phyloP scores from a whole-genome alignment of 2,329 filamentous ascomycete species.

The Cryphonectria parasitica region DNA sequence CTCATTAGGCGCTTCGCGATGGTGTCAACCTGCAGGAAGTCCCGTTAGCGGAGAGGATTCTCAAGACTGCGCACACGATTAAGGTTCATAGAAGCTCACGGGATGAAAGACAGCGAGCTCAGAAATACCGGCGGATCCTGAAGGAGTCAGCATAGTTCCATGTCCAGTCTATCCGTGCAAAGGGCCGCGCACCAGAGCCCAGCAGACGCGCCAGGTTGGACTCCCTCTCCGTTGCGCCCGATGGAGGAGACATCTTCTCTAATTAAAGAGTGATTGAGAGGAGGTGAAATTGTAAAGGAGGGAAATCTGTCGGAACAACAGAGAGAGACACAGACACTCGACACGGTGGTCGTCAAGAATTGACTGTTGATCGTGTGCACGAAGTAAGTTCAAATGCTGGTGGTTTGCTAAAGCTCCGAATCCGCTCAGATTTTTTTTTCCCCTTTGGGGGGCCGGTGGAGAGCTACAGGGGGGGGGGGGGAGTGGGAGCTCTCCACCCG shows the following conservation, averaged over 20 bases:
- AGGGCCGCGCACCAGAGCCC: slow-evolving; percentile 72
- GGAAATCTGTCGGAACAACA: slow-evolving; percentile 8
- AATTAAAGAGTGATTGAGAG: slow-evolving; percentile 3
- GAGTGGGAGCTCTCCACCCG: neutral
- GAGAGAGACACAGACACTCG: slow-evolving; percentile 7
- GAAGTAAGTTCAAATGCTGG: slow-evolving; percentile 12
- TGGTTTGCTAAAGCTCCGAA: slow-evolving; percentile 15
- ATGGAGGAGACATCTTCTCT: slow-evolving; percentile 62
- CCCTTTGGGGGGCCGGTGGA: slow-evolving; percentile 13
- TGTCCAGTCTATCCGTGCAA: slow-evolving; percentile 12
- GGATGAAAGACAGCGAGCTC: slow-evolving; percentile 93
- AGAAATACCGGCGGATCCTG: slow-evolving; percentile 90
- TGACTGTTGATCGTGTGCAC: slow-evolving; percentile 18
- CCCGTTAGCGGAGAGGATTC: slow-evolving; percentile 29
- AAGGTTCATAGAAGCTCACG: slow-evolving; percentile 51
- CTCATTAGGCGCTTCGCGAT: slow-evolving; percentile 99
- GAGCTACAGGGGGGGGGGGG: slow-evolving; percentile 18
- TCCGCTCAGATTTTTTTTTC: slow-evolving; percentile 26
- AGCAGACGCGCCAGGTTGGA: slow-evolving; percentile 85
- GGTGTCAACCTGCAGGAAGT: slow-evolving; percentile 77
- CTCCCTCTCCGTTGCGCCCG: slow-evolving; percentile 69
- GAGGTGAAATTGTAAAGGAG: slow-evolving; percentile 11
- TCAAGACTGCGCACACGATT: slow-evolving; percentile 13
- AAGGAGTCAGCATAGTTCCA: slow-evolving; percentile 23
- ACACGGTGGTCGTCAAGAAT: slow-evolving; percentile 21